Conservation (phyloP, 306 rosid species). For the Fragaria ananassa region DNA sequence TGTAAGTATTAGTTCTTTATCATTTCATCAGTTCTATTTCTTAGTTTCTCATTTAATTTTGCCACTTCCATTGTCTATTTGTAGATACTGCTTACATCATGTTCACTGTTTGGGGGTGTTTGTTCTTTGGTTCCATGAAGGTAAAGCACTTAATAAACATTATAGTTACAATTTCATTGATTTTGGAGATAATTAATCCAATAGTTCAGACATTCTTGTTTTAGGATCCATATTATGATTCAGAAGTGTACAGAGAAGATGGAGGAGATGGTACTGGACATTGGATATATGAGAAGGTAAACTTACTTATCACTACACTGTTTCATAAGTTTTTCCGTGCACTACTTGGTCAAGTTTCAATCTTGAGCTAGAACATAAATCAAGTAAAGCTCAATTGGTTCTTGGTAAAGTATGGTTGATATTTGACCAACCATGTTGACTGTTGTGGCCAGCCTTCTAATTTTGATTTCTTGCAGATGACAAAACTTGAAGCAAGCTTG, state of each 20-base stretch:
- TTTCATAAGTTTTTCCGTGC: neutral
- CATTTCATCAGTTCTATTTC: neutral
- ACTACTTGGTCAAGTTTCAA: neutral
- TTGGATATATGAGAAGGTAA: conserved; percentile 91
- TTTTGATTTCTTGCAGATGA: neutral
- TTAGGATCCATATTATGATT: conserved; percentile 87
- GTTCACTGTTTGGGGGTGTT: conserved; percentile 91
- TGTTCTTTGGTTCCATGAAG: conserved; percentile 91
- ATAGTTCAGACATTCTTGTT: conserved; percentile 4
- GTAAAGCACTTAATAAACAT: conserved; percentile 21
- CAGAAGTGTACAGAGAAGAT: conserved; percentile 72
- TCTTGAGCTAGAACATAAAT: neutral
- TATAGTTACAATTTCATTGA: neutral
- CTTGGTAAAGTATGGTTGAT: neutral
- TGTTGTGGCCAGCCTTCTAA: neutral
- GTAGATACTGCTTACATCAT: conserved; percentile 50
- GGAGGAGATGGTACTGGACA: conserved; percentile 92
- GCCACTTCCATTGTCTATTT: neutral
- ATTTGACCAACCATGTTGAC: neutral
- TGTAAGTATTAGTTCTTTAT: conserved; percentile 44
- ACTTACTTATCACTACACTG: neutral
- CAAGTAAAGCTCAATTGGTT: neutral
- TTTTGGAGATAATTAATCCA: neutral
- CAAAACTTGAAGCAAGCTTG: neutral
- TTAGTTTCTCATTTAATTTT: neutral